phyloP scores from a whole-genome alignment of 495 filamentous ascomycete genomes.

The Bryoglossum gracile region DNA sequence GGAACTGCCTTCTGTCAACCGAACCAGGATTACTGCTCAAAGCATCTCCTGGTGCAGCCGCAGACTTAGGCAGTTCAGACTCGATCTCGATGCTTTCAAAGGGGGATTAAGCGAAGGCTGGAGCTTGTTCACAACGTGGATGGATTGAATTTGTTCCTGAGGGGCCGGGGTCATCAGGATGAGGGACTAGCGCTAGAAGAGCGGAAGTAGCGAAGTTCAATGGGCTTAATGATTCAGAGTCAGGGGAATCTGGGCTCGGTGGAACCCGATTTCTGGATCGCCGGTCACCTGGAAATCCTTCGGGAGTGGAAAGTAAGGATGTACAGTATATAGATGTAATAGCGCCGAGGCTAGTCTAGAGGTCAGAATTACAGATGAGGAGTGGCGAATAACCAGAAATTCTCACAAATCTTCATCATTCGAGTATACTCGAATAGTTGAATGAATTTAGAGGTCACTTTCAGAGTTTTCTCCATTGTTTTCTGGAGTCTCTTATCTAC shows the following conservation, averaged over 20 bases:
- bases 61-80: conserved; percentile 48
- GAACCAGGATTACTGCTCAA: conserved; percentile 38
- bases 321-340: too few species aligned
- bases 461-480: too few species aligned
- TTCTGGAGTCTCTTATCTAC: too few species aligned
- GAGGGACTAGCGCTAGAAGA: conserved; percentile 47
- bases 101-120: conserved; percentile 47
- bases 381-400: too few species aligned
- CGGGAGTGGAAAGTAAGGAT: neutral
- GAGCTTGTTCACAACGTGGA: conserved; percentile 47
- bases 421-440: too few species aligned
- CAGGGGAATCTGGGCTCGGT: conserved; percentile 32
- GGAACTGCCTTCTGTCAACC: conserved; percentile 41
- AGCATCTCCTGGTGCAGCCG: conserved; percentile 44
- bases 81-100: conserved; percentile 48
- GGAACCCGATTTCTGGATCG: conserved; percentile 35
- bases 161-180: conserved; percentile 42
- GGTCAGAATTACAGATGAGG: too few species aligned
- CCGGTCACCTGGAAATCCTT: conserved; percentile 35
- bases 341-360: too few species aligned
- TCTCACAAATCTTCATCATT: too few species aligned
- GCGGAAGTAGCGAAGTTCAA: conserved; percentile 50
- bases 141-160: conserved; percentile 36
- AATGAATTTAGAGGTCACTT: too few species aligned
- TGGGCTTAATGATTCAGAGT: conserved; percentile 47